Conservation (phyloP, 257 asterid genomes). For the Plectranthus barbatus region DNA sequence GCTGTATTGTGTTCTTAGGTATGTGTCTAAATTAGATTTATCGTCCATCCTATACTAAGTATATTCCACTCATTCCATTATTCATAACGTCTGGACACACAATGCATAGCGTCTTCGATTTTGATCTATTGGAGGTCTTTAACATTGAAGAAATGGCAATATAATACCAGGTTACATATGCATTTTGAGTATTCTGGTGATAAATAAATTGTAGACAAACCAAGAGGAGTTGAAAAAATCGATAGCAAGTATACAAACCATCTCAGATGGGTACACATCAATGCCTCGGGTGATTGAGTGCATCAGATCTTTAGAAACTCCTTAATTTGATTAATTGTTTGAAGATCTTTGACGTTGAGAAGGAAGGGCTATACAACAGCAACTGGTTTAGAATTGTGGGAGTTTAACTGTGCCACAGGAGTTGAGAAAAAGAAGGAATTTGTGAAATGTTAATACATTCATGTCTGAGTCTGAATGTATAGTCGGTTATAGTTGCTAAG, state of each 20-base stretch:
- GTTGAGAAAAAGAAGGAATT: background rate
- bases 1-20: too few relatives aligned
- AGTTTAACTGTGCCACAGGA: slow-evolving; percentile 18
- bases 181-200: background rate
- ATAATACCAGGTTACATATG: background rate
- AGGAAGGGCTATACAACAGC: slow-evolving; percentile 8
- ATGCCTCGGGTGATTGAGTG: background rate
- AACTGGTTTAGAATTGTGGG: slow-evolving; percentile 5
- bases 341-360: background rate
- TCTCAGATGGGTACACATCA: too few relatives aligned
- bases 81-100: too few relatives aligned
- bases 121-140: too few relatives aligned
- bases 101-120: too few relatives aligned
- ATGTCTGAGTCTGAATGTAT: too few relatives aligned
- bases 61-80: too few relatives aligned
- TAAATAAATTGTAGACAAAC: background rate
- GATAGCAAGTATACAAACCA: background rate
- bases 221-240: background rate
- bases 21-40: too few relatives aligned
- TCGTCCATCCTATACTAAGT: too few relatives aligned
- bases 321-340: background rate
- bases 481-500: background rate
- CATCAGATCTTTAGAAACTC: background rate
- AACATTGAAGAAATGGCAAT: background rate
- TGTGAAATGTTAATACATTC: background rate